Evolutionary conservation across 129 eudicot genomes (phyloP), one percentile per base, ranked within the genome.

Genomic region (Glebionis coronaria): DNA sequence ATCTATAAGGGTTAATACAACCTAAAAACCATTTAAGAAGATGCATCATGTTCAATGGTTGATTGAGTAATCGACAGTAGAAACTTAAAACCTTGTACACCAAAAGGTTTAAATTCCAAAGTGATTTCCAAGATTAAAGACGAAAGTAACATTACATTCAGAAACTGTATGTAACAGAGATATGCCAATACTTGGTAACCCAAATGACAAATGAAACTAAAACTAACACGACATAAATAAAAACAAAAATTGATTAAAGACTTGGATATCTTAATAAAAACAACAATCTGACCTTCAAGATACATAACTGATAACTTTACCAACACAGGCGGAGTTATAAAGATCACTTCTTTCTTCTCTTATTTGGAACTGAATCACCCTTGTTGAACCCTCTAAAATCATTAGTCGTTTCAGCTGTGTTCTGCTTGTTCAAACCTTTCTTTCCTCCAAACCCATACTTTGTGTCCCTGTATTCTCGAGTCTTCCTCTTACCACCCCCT

Each of bases 351-450:
- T 87, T 84, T 55, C 76, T 74, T 74, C 83, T 91, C 87, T 85
- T 87, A n/a, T 76, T 79, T 10, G 72, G 76, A 23, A 83, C 70
- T 9, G 63, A 75, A 35, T 71, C 78, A 21, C 64, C 42, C 55
- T 78, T 84, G 31, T 69, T 72, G 70, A 91, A 85, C 21, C 81
- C 96, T 64, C 80, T 78, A 8, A 91, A 67, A 56, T 91, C 96
- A 66, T 73, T 79, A n/a, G 88, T 85, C 3, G 87, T 91, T 49
- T 88, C 97, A 63, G 94, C 80, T 14, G 97, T 88, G 70, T 91
- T 91, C 80, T 91, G 97, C 79, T 91, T 91, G 71, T 82, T 91
- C 90, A 88, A 20, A 27, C 97, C 97, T 82, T 91, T 91, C 82
- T 80, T 88, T 81, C 96, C 96, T 65, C 96, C 91, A 65, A 73